Evolutionary conservation across 2,329 filamentous ascomycete genomes (phyloP).

Genomic region (Zopfia rhizophila): DNA sequence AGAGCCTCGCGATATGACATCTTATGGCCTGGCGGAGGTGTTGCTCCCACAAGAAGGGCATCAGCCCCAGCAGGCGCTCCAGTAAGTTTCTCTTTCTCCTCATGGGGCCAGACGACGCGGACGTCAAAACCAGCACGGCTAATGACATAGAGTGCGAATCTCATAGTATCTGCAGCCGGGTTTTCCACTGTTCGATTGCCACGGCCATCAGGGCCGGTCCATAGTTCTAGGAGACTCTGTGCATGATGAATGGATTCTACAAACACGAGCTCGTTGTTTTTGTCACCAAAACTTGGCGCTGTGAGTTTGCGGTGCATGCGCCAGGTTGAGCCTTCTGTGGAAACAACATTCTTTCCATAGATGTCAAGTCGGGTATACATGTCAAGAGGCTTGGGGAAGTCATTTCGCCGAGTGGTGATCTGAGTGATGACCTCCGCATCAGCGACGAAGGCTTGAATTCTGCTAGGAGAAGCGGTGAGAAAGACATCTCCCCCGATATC

Average conservation of each 20-base stretch:
- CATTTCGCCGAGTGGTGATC: conserved; percentile 72
- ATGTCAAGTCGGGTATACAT: conserved; percentile 69
- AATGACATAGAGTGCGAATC: conserved; percentile 67
- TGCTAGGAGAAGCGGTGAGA: conserved; percentile 69
- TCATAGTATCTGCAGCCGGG: conserved; percentile 73
- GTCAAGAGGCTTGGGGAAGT: conserved; percentile 75
- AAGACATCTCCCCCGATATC: conserved; percentile 70
- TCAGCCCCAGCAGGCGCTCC: conserved; percentile 33
- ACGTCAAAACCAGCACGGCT: conserved; percentile 78
- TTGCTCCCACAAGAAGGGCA: conserved; percentile 46
- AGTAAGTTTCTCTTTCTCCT: conserved; percentile 57
- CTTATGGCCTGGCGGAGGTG: conserved; percentile 50
- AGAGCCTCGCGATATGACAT: conserved; percentile 75
- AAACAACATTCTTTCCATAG: conserved; percentile 78
- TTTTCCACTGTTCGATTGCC: conserved; percentile 62
- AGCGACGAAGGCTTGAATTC: conserved; percentile 65
- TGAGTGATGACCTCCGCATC: conserved; percentile 74
- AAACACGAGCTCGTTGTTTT: conserved; percentile 76
- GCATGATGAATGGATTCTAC: conserved; percentile 72
- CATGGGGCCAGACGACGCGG: conserved; percentile 67
- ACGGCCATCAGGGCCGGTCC: conserved; percentile 37
- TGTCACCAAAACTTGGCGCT: conserved; percentile 78
- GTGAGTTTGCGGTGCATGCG: conserved; percentile 77
- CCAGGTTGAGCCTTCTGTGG: conserved; percentile 76
- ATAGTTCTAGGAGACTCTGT: conserved; percentile 41